phyloP scores from a whole-genome alignment of 345 rosid species.

The Trapa incisa region DNA sequence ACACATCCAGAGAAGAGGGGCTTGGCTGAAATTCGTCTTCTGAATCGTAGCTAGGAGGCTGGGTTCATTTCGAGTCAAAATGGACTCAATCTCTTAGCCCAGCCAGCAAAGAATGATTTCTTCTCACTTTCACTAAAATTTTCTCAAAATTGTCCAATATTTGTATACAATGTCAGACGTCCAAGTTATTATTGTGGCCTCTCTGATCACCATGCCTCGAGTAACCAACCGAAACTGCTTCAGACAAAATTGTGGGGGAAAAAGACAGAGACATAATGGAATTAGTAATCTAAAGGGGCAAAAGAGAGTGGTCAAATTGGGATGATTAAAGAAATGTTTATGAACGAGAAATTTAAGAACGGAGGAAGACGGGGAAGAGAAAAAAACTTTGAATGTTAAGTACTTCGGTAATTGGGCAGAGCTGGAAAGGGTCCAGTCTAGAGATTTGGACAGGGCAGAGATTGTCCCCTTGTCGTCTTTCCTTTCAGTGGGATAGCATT shows the following conservation, averaged over 20 bases:
- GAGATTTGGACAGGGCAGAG: conserved; percentile 43
- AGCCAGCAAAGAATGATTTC: background rate
- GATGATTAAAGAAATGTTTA: background rate
- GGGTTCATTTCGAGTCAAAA: background rate
- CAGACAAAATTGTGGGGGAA: conserved; percentile 2
- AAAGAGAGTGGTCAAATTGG: background rate
- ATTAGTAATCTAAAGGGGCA: background rate
- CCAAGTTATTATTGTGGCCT: background rate
- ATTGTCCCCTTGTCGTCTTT: conserved; percentile 39
- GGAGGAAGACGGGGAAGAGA: background rate
- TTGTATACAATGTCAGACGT: background rate
- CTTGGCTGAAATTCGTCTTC: too few relatives aligned
- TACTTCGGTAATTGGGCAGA: background rate
- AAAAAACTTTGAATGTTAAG: background rate
- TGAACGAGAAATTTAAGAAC: background rate
- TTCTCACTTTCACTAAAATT: too few relatives aligned
- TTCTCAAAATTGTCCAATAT: too few relatives aligned
- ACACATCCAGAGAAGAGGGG: too few relatives aligned
- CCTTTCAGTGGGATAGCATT: background rate
- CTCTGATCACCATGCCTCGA: conserved; percentile 1
- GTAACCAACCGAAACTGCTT: background rate
- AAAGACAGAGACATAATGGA: background rate
- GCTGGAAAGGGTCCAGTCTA: conserved; percentile 14
- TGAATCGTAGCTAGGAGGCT: background rate
- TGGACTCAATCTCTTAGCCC: background rate